phyloP scores from a whole-genome alignment of 179 eudicot genomes.

The Heliamphora pulchella region DNA sequence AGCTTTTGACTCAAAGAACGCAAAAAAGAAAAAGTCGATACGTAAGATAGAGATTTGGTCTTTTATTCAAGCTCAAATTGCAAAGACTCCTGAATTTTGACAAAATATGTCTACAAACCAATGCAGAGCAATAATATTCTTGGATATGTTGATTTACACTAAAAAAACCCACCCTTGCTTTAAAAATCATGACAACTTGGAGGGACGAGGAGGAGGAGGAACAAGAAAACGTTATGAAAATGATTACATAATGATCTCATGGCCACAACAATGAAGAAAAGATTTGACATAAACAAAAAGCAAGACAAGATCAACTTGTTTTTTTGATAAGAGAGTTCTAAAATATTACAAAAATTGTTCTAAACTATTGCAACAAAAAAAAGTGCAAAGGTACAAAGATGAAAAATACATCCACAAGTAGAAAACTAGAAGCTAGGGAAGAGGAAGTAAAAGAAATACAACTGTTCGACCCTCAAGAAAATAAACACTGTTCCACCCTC shows the following conservation, averaged over 20 bases:
- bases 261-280: neutral
- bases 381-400: neutral
- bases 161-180: neutral
- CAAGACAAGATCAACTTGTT: neutral
- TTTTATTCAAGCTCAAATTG: neutral
- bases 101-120: neutral
- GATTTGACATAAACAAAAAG: neutral
- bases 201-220: neutral
- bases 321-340: neutral
- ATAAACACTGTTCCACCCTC: no score
- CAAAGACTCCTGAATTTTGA: neutral
- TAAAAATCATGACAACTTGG: neutral
- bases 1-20: neutral
- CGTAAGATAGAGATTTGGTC: neutral
- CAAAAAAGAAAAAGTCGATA: neutral
- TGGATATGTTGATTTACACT: neutral
- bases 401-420: neutral
- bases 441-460: no score
- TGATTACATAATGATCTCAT: neutral
- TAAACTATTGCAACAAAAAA: no score
- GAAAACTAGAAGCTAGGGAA: no score
- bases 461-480: no score
- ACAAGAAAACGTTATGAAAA: neutral
- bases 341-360: neutral
- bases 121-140: neutral